Evolutionary conservation across 2,329 filamentous ascomycete genomes (phyloP).

Genomic region (Cladosporium velox): DNA sequence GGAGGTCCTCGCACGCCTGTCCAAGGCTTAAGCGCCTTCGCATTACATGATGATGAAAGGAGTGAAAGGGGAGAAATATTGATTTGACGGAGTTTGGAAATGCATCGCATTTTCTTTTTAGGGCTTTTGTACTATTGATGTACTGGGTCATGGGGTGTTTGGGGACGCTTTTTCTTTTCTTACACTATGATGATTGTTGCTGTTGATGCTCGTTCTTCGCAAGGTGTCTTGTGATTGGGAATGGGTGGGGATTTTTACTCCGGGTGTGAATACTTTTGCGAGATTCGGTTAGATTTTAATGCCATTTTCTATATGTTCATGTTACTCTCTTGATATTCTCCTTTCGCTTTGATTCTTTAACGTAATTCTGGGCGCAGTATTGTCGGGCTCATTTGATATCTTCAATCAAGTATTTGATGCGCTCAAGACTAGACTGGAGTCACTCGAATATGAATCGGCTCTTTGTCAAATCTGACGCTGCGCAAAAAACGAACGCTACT

Average conservation of each 20-base stretch:
- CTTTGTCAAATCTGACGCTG: too few relatives aligned
- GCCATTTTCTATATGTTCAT: slow-evolving; percentile 5
- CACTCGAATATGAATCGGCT: too few relatives aligned
- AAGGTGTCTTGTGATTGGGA: slow-evolving; percentile 13
- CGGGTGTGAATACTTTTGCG: not conserved
- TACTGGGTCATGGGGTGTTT: not conserved
- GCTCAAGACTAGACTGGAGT: not conserved
- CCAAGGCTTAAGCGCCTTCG: slow-evolving; percentile 39
- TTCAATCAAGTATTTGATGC: not conserved
- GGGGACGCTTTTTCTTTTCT: not conserved
- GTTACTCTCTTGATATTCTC: not conserved
- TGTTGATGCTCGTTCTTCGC: slow-evolving; percentile 5
- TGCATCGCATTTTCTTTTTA: not conserved
- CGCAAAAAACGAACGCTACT: too few relatives aligned
- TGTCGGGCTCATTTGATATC: not conserved
- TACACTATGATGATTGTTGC: slow-evolving; percentile 4
- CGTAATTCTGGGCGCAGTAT: not conserved
- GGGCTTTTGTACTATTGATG: not conserved
- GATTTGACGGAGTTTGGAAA: not conserved
- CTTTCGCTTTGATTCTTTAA: not conserved
- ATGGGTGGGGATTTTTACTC: not conserved
- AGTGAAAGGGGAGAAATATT: not conserved
- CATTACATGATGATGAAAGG: not conserved
- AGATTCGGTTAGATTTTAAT: not conserved
- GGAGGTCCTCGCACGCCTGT: slow-evolving; percentile 65